A percentile compares a stretch with the other conserved stretches of the same genome.
Evolutionary conservation across 2,329 filamentous ascomycete genomes (phyloP).

Genomic region (Colletotrichum sp.): DNA sequence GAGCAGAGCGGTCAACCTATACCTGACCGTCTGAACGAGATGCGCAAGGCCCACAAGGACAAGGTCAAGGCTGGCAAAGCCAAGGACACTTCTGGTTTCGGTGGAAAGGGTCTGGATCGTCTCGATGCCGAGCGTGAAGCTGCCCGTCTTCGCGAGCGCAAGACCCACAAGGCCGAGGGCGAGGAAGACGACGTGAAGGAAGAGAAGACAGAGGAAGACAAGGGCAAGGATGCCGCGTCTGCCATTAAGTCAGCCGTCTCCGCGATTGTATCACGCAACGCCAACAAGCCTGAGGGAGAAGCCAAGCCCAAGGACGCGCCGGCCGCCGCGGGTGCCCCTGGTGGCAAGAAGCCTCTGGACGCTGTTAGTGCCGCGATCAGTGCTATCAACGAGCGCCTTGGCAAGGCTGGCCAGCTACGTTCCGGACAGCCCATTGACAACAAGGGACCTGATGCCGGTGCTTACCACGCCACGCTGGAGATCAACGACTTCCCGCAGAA

Average conservation of each 20-base stretch:
- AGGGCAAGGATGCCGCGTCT: conserved; percentile 71
- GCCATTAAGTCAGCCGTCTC: conserved; percentile 69
- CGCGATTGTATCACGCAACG: conserved; percentile 58
- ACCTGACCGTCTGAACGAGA: conserved; percentile 70
- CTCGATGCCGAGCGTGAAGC: conserved; percentile 91
- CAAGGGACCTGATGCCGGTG: conserved; percentile 95
- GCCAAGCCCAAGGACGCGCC: conserved; percentile 45
- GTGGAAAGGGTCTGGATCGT: conserved; percentile 90
- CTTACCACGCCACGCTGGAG: conserved; percentile 95
- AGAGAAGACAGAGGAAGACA: conserved; percentile 74
- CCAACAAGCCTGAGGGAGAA: conserved; percentile 49
- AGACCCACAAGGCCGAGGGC: conserved; percentile 87
- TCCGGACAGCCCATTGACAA: conserved; percentile 97
- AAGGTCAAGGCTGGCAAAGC: conserved; percentile 94
- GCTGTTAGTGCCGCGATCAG: conserved; percentile 90
- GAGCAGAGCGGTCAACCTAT: conserved; percentile 88
- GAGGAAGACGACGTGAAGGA: conserved; percentile 82
- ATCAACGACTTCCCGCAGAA: conserved; percentile 99
- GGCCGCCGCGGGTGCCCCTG: conserved; percentile 57
- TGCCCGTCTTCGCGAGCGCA: conserved; percentile 83
- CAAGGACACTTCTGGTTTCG: conserved; percentile 89
- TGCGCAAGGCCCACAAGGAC: conserved; percentile 78
- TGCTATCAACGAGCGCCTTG: conserved; percentile 88
- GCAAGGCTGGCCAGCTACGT: conserved; percentile 86
- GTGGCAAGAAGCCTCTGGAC: conserved; percentile 73